These are phyloP conservation scores for Tagetes patula DNA, from an alignment of 129 eudicot genomes.

Conservation along the genomic window DNA sequence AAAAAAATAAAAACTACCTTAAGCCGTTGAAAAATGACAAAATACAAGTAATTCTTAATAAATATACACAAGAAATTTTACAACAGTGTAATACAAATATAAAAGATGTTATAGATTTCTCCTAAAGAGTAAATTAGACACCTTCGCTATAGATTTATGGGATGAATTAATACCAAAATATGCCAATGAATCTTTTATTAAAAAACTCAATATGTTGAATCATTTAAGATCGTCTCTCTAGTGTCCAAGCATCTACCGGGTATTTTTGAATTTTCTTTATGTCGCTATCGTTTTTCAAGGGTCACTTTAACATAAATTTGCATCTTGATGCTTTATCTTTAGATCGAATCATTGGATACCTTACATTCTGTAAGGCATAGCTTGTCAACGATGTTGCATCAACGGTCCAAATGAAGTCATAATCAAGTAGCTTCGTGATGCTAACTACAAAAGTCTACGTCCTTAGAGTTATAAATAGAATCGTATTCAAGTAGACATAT, in stretches of 20 bases:
- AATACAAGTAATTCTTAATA: no score
- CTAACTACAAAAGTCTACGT: not conserved
- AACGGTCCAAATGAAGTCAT: not conserved
- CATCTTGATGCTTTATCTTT: not conserved
- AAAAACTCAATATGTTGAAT: no score
- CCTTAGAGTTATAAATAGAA: no score
- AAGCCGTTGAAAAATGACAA: not conserved
- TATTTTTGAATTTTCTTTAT: not conserved
- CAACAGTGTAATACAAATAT: not conserved
- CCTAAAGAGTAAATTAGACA: not conserved
- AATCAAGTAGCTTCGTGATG: no score
- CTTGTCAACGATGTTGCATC: not conserved
- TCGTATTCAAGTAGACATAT: no score
- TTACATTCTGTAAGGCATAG: not conserved
- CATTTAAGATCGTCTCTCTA: not conserved
- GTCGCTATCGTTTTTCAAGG: not conserved
- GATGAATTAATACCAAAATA: not conserved
- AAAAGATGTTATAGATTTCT: not conserved
- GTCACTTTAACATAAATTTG: not conserved
- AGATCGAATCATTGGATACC: not conserved
- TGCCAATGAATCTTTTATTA: no score
- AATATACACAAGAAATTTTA: not conserved
- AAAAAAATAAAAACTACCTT: no score
- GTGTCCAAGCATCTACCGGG: not conserved
- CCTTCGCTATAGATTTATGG: not conserved